Evolutionary conservation across 306 rosid genomes (phyloP).

Genomic region (Hylodesmum podocarpum): DNA sequence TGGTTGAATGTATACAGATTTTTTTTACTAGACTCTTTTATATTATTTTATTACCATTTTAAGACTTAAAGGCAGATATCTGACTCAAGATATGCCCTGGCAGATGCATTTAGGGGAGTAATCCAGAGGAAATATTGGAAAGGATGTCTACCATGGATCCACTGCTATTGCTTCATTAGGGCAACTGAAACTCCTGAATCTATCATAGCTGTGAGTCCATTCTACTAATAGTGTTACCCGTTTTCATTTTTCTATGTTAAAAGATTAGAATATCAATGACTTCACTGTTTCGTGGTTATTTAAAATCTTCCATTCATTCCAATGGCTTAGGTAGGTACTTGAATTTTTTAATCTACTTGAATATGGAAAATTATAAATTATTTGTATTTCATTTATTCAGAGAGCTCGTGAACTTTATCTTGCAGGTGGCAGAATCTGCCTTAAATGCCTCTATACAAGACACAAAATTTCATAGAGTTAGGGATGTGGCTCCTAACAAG

Average conservation of each 20-base stretch:
- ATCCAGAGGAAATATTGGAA: slow-evolving; percentile 69
- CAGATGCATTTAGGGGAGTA: slow-evolving; percentile 78
- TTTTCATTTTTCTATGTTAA: background rate
- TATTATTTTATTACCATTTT: slow-evolving; percentile 1
- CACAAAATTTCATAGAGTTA: slow-evolving; percentile 72
- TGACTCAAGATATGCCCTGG: slow-evolving; percentile 8
- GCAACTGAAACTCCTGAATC: slow-evolving; percentile 73
- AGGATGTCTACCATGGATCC: slow-evolving; percentile 83
- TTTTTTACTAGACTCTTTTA: background rate
- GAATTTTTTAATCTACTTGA: slow-evolving; percentile 2
- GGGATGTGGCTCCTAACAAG: slow-evolving; percentile 99
- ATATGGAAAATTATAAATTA: background rate
- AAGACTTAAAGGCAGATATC: slow-evolving; percentile 18
- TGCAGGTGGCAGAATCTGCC: slow-evolving; percentile 87
- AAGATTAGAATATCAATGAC: background rate
- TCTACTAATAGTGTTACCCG: background rate
- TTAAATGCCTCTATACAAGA: slow-evolving; percentile 62
- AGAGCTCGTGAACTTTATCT: slow-evolving; percentile 12
- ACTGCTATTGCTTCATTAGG: slow-evolving; percentile 90
- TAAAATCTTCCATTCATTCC: slow-evolving; percentile 12
- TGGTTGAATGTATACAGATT: slow-evolving; percentile 8
- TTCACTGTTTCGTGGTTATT: background rate
- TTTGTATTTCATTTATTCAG: background rate
- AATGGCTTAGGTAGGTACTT: slow-evolving; percentile 13
- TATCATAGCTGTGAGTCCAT: slow-evolving; percentile 65